Evolutionary conservation across 1,139 yeast genomes (phyloP).

Genomic region (Suhomyces bolitotheri): DNA sequence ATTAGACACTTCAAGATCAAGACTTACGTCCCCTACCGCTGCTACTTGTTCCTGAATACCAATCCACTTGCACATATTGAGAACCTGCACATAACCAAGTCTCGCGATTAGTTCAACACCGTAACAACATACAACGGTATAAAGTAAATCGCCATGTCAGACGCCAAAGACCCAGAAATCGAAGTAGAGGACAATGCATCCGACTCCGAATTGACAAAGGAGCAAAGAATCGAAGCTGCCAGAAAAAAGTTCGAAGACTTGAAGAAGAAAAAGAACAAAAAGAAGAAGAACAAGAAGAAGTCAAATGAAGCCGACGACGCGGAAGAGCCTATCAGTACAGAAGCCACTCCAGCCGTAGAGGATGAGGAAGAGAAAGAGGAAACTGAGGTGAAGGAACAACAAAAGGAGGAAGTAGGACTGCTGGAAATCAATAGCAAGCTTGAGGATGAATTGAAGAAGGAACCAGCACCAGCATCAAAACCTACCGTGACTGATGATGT

Average conservation of each 20-base stretch:
- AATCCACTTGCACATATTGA: too few species aligned
- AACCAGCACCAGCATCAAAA: not conserved
- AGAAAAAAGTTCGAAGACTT: constrained; percentile 62
- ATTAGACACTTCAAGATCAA: too few species aligned
- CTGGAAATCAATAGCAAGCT: not conserved
- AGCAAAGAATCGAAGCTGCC: constrained; percentile 64
- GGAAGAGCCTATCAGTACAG: constrained; percentile 11
- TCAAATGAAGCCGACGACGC: constrained; percentile 11
- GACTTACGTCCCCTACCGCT: too few species aligned
- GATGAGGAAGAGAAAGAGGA: constrained; percentile 1
- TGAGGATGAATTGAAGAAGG: constrained; percentile 5
- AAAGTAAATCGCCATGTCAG: too few species aligned
- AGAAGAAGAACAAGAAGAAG: constrained; percentile 18
- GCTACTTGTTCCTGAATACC: too few species aligned
- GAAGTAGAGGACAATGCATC: constrained; percentile 9
- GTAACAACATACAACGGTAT: too few species aligned
- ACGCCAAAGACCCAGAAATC: constrained; percentile 8
- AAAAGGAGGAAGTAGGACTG: not conserved
- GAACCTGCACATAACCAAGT: too few species aligned
- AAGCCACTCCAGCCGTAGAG: constrained; percentile 9
- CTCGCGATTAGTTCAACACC: too few species aligned
- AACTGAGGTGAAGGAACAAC: constrained; percentile 4
- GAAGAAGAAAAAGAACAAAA: constrained; percentile 59
- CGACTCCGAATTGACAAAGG: constrained; percentile 40
- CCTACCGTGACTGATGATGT: not conserved